Percentiles rank a stretch among this genome's conserved stretches.
Conservation (phyloP, 306 rosid species). For the Medicago lupulina region DNA sequence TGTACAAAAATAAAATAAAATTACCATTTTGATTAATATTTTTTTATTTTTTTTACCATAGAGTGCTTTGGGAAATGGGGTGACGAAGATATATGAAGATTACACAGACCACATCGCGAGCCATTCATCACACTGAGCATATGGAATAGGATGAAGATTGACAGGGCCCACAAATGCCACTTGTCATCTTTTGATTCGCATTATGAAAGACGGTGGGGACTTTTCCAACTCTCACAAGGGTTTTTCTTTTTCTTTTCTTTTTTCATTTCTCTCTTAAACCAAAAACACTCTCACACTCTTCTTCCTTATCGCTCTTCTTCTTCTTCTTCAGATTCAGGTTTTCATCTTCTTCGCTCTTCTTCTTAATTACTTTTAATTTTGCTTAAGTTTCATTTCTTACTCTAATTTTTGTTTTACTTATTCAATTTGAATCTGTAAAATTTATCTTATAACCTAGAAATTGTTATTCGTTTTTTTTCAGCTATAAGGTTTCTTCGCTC, state of each 20-base stretch:
- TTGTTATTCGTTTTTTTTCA: conserved; percentile 42
- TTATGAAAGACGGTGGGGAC: conserved; percentile 16
- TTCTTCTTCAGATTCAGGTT: conserved; percentile 41
- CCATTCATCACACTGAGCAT: conserved; percentile 4
- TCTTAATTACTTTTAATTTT: background rate
- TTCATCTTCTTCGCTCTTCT: conserved; percentile 11
- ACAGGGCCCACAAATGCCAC: conserved; percentile 36
- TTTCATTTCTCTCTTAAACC: background rate
- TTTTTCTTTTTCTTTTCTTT: background rate
- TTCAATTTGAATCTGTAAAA: background rate
- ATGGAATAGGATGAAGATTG: conserved; percentile 29
- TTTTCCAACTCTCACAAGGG: conserved; percentile 7
- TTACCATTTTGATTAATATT: too few relatives aligned
- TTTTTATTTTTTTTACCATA: too few relatives aligned
- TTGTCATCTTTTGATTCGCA: background rate
- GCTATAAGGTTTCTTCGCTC: conserved; percentile 33
- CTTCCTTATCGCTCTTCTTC: conserved; percentile 1
- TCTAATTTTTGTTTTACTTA: too few relatives aligned
- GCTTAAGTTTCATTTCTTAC: too few relatives aligned
- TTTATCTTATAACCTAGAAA: background rate
- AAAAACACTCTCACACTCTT: background rate
- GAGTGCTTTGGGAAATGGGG: background rate
- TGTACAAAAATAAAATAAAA: background rate
- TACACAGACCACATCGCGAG: background rate
- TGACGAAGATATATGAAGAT: background rate